Conservation (phyloP, 164 flowering plant species). For the Nymphaea thermarum region DNA sequence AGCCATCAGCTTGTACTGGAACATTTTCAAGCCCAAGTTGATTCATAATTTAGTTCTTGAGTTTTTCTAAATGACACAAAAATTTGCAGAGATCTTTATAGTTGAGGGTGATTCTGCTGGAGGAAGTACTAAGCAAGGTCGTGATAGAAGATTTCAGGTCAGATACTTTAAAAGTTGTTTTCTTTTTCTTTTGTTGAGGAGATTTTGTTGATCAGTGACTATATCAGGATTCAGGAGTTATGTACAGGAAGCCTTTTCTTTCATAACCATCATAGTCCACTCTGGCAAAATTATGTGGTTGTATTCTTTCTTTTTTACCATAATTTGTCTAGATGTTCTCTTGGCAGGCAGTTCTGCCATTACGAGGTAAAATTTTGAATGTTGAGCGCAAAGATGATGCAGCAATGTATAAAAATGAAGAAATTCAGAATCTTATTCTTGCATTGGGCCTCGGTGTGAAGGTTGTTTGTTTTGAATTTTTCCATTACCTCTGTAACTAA, state of each 20-base stretch:
- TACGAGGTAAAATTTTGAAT: conserved; percentile 90
- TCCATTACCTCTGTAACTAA: background rate
- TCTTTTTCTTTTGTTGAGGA: background rate
- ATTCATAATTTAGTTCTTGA: too few relatives aligned
- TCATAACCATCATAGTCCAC: background rate
- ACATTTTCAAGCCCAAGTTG: too few relatives aligned
- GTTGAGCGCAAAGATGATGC: conserved; percentile 89
- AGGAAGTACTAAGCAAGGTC: conserved; percentile 99
- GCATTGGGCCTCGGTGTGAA: conserved; percentile 95
- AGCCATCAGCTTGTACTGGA: too few relatives aligned
- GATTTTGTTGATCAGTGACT: too few relatives aligned
- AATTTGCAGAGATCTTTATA: conserved; percentile 74
- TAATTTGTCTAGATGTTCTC: background rate
- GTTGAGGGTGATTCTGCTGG: conserved; percentile 99
- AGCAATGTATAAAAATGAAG: conserved; percentile 93
- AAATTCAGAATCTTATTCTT: conserved; percentile 85
- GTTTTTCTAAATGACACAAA: too few relatives aligned
- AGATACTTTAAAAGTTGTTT: background rate
- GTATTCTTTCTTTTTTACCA: background rate
- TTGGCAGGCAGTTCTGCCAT: conserved; percentile 87
- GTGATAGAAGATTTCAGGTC: conserved; percentile 98
- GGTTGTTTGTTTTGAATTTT: conserved; percentile 25
- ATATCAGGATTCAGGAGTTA: too few relatives aligned
- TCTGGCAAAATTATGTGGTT: background rate
- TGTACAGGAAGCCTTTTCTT: too few relatives aligned